Base-by-base conservation (phyloP, 169 alveolate genomes). In the Cryptosporidium sp. region DNA sequence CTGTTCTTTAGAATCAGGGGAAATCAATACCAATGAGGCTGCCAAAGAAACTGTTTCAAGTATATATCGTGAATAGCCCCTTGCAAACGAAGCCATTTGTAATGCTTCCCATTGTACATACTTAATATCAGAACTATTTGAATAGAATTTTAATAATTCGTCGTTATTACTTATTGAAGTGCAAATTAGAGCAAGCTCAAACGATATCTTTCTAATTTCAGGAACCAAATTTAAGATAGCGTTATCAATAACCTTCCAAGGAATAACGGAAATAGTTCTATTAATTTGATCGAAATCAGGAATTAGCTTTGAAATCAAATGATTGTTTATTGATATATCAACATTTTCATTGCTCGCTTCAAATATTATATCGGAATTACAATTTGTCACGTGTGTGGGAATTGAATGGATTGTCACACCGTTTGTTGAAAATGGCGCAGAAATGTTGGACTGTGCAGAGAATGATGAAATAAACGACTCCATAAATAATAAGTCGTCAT, bases 81-180 rank as follows among this genome's bases (percentile, higher is more conserved):
- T 80, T 39, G 89, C 71, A 26, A 80, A 59, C 0, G 89, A 62
- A 43, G 80, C 89, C 89, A 80, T 80, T 62, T 80, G 73, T 33
- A 80, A 43, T 43, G 89, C 89, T 31, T 80, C 89, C 75, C 75
- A 65, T 48, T 65, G 73, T 2, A 35, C 39, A 9, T 39, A 26
- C 23, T 59, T 65, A 16, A 59, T 43, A 62, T 80, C 89, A 8
- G 65, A 21, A 5, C 41, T 18, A 61, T 52, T 31, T 23, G 89
- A 80, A 45, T 62, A 80, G 39, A 9, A 62, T 62, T 37, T 80
- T 43, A 80, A 29, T 12, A 80, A 23, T 18, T 65, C 68, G 8
- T 41, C 41, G 35, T 80, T 80, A 26, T 23, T 62, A 43, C 89
- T 62, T 18, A 80, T 65, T 41, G 75, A 21, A 10, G 89, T 80